Base-by-base conservation (phyloP, 2,329 filamentous ascomycete species). In the Blastomyces emzantsi region DNA sequence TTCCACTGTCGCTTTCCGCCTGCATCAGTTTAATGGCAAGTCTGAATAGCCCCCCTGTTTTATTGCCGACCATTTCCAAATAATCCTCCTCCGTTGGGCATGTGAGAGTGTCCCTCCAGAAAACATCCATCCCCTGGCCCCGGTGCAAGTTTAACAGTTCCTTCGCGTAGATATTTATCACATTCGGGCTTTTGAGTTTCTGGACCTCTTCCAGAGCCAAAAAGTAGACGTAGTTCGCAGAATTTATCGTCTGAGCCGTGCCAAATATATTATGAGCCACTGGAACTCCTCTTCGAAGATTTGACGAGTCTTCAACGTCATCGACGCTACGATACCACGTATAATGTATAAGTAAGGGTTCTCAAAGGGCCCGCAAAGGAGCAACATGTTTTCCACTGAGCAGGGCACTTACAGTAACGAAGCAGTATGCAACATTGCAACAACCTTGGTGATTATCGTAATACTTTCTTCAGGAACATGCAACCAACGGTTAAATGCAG, bases 251-350 rank as follows among this genome's bases (percentile, higher is more conserved):
- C 63, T 78, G 78, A 2, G 76, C 70, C 1, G 70, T 69, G 7
- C 79, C 79, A 65, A 77, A 80, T 49, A 81, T 73, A 52, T 68
- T 73, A 66, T 81, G 78, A 0, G 77, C 73, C 1, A 75, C 74
- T 1, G 79, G 78, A 1, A 73, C 64, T 6, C 79, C 78, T 13
- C 79, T 71, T 9, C 79, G 74, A 11, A 80, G 70, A 7, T 67
- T 64, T 0, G 77, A 80, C 43, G 68, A 67, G 66, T 80, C 79
- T 67, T 81, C 72, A 25, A 81, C 74, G 63, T 81, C 78, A 67
- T 81, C 79, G 58, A 80, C 70, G 62, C 70, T 72, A 45, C 15
- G 25, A 49, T 28, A 45, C 13, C 25, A 7, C 17, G 33, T 36
- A 56, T 43, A 43, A 15, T 39, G 30, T n/a, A 36, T 55, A 6